Conservation (phyloP, 1,284 basidiomycete species). For the Microbotryum scabiosae region DNA sequence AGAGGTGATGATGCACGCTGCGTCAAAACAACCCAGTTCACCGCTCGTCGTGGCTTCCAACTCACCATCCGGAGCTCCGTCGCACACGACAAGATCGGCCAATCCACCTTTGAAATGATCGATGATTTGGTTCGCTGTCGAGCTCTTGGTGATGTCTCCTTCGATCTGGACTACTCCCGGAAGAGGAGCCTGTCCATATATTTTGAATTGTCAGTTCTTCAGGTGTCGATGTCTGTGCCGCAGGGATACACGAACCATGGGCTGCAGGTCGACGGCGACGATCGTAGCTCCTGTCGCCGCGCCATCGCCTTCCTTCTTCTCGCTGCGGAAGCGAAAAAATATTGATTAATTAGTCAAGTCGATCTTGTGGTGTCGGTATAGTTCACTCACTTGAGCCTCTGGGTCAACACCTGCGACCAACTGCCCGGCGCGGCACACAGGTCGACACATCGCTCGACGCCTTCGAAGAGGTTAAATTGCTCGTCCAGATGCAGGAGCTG, state of each 20-base stretch:
- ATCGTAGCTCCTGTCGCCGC: slow-evolving; percentile 38
- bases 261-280: slow-evolving; percentile 51
- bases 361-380: not conserved
- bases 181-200: slow-evolving; percentile 50
- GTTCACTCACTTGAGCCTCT: slow-evolving; percentile 41
- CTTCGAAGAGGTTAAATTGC: slow-evolving; percentile 47
- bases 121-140: slow-evolving; percentile 47
- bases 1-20: no score
- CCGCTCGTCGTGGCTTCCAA: no score
- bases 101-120: slow-evolving; percentile 45
- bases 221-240: no score
- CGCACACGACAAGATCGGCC: slow-evolving; percentile 51
- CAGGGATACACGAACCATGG: slow-evolving; percentile 42
- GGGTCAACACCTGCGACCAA: slow-evolving; percentile 35
- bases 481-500: slow-evolving; percentile 45
- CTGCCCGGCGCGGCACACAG: slow-evolving; percentile 50
- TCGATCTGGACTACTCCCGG: slow-evolving; percentile 48
- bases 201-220: not conserved
- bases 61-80: slow-evolving; percentile 51
- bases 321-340: not conserved
- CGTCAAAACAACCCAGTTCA: no score
- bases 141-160: slow-evolving; percentile 50
- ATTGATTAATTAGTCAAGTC: no score
- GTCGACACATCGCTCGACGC: slow-evolving; percentile 46
- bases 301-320: slow-evolving; percentile 8